phyloP scores from a whole-genome alignment of 495 filamentous ascomycete species.

The Oidiodendron maius region DNA sequence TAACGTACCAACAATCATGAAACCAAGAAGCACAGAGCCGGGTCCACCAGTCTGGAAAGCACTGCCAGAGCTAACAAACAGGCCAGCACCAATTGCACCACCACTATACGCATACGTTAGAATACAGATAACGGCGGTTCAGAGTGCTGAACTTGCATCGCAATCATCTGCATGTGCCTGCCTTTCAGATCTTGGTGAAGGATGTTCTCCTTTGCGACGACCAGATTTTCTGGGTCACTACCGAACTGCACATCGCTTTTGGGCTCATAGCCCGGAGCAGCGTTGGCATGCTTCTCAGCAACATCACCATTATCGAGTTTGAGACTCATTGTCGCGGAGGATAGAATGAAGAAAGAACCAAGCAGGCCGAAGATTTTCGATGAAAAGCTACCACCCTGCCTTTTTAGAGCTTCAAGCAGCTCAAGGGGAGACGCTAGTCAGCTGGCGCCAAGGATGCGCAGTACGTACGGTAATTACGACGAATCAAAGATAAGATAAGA shows the following conservation, averaged over 20 bases:
- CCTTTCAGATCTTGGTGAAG: conserved; percentile 61
- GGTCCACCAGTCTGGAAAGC: conserved; percentile 76
- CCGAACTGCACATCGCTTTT: not conserved
- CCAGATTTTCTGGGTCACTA: too few species aligned
- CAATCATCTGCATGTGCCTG: conserved; percentile 93
- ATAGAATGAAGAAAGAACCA: conserved; percentile 8
- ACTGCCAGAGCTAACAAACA: conserved; percentile 61
- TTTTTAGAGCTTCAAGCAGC: conserved; percentile 6
- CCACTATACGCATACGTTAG: conserved; percentile 26
- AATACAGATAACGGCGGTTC: not conserved
- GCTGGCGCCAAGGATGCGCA: too few species aligned
- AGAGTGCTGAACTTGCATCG: conserved; percentile 25
- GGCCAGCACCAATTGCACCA: conserved; percentile 54
- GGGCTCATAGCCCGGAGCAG: conserved; percentile 1
- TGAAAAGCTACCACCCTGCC: not conserved
- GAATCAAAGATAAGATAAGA: too few species aligned
- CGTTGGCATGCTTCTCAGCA: conserved; percentile 15
- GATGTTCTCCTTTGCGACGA: not conserved
- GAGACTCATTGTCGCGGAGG: conserved; percentile 13
- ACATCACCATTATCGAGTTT: conserved; percentile 11
- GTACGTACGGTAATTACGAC: too few species aligned
- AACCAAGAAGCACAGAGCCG: conserved; percentile 75
- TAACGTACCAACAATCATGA: conserved; percentile 61
- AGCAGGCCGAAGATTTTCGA: not conserved
- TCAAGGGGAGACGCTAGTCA: too few species aligned